Conservation (phyloP, 2,329 filamentous ascomycete genomes). For the Penicillium sp. region DNA sequence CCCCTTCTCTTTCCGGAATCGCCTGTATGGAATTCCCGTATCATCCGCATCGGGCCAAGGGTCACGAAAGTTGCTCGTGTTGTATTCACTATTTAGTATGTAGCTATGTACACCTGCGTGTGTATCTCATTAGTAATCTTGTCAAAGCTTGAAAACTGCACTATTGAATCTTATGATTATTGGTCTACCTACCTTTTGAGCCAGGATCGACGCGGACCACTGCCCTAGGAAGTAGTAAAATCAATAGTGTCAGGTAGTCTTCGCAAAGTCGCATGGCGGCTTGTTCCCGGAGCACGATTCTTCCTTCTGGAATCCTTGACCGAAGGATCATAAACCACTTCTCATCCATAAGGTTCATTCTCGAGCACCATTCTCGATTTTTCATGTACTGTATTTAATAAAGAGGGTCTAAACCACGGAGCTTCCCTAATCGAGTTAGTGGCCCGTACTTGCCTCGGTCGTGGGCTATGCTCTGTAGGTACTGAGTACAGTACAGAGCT, state of each 20-base stretch:
- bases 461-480: not conserved
- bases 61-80: not conserved
- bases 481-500: not conserved
- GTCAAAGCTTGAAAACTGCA: conserved; percentile 10
- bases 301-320: conserved; percentile 18
- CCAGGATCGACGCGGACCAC: conserved; percentile 28
- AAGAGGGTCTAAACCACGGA: not conserved
- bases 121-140: conserved; percentile 1
- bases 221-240: conserved; percentile 18
- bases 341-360: not conserved
- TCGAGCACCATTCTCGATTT: not conserved
- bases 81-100: too few species aligned
- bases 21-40: not conserved
- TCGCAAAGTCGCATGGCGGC: conserved; percentile 11
- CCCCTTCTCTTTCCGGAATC: not conserved
- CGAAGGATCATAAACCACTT: conserved; percentile 10
- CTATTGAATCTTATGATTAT: conserved; percentile 29
- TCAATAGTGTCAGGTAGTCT: conserved; percentile 29
- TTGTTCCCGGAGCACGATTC: not conserved
- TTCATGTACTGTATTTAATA: not conserved
- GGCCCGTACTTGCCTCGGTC: not conserved
- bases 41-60: not conserved
- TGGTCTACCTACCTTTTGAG: not conserved
- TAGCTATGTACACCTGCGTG: not conserved
- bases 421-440: conserved; percentile 4